Evolutionary conservation across 2,329 filamentous ascomycete genomes (phyloP).

Genomic region (Leptographium wingfieldii): DNA sequence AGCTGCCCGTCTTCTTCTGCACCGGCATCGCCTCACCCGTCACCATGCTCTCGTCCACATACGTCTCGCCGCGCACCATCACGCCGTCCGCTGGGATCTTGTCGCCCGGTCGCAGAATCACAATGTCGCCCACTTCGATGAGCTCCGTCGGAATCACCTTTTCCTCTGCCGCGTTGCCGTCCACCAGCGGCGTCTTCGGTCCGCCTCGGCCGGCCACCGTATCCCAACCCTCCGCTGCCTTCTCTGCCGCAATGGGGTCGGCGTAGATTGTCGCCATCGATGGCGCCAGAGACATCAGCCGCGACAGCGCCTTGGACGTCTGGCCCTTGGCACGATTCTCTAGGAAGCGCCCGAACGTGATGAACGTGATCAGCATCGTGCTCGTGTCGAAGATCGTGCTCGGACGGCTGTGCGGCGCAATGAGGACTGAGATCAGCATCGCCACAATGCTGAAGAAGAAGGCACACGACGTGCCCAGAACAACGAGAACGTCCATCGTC

Average conservation of each 20-base stretch:
- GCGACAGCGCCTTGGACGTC: slow-evolving; percentile 85
- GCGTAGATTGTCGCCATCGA: slow-evolving; percentile 96
- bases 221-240: slow-evolving; percentile 72
- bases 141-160: slow-evolving; percentile 85
- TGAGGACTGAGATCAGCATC: slow-evolving; percentile 69
- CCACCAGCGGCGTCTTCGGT: slow-evolving; percentile 29
- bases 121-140: slow-evolving; percentile 85
- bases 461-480: slow-evolving; percentile 83
- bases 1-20: slow-evolving; percentile 67
- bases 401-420: slow-evolving; percentile 66
- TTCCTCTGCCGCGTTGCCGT: slow-evolving; percentile 61
- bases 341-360: slow-evolving; percentile 78
- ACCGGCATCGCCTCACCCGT: slow-evolving; percentile 96
- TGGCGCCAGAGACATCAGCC: slow-evolving; percentile 88
- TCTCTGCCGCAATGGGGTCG: slow-evolving; percentile 86
- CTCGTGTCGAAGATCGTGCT: slow-evolving; percentile 93
- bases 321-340: slow-evolving; percentile 94
- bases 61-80: slow-evolving; percentile 79
- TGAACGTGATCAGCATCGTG: slow-evolving; percentile 96
- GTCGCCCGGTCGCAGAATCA: slow-evolving; percentile 85
- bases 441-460: slow-evolving; percentile 90
- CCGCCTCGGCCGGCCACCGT: slow-evolving; percentile 19
- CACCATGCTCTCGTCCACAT: slow-evolving; percentile 96
- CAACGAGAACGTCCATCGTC: slow-evolving; percentile 95
- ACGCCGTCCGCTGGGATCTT: slow-evolving; percentile 91